phyloP scores from a whole-genome alignment of 495 filamentous ascomycete species.

The Penicillium malachiteum region DNA sequence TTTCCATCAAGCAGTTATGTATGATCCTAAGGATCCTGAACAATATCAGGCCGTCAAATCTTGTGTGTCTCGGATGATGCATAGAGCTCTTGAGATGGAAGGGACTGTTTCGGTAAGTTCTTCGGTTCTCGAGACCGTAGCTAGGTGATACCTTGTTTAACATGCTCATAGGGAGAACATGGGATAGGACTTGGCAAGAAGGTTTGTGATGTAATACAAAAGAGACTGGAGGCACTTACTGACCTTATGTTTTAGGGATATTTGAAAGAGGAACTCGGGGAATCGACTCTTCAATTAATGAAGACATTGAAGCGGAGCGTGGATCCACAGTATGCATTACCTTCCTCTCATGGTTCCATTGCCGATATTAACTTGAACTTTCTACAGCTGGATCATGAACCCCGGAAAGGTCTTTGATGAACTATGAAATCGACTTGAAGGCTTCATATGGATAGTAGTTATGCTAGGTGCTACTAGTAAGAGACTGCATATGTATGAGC shows the following conservation, averaged over 20 bases:
- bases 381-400: conserved; percentile 70
- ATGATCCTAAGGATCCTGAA: conserved; percentile 57
- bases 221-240: not conserved
- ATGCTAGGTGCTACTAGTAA: too few relatives aligned
- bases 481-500: too few relatives aligned
- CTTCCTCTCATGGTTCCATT: not conserved
- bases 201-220: conserved; percentile 18
- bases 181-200: conserved; percentile 84
- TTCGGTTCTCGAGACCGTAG: not conserved
- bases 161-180: conserved; percentile 54
- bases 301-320: conserved; percentile 71
- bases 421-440: not conserved
- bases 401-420: conserved; percentile 66
- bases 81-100: conserved; percentile 81
- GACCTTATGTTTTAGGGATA: conserved; percentile 28
- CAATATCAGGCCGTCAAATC: conserved; percentile 59
- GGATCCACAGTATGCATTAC: conserved; percentile 55
- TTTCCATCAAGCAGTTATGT: conserved; percentile 85
- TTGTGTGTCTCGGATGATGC: conserved; percentile 81
- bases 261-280: conserved; percentile 70
- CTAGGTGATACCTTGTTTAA: not conserved
- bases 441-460: too few relatives aligned
- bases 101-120: conserved; percentile 52
- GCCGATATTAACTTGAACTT: not conserved
- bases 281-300: conserved; percentile 77